Conservation (phyloP, 495 filamentous ascomycete species). For the Xylaria venustula region DNA sequence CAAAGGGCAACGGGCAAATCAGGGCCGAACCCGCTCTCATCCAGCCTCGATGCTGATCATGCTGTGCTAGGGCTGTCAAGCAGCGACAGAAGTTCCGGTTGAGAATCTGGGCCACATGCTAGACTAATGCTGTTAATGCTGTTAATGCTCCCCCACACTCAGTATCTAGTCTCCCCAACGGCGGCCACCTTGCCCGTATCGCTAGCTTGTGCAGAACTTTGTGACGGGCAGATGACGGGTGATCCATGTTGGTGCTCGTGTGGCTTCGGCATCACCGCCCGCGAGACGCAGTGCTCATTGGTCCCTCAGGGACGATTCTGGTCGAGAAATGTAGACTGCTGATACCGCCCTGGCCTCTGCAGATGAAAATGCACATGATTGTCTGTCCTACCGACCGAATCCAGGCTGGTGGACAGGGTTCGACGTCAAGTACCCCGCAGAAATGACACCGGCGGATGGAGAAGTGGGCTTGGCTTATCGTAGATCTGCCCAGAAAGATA, state of each 20-base stretch:
- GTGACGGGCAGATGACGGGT: conserved; percentile 3
- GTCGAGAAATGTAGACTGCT: background rate
- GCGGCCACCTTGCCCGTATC: no score
- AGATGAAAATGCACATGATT: background rate
- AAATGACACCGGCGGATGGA: conserved; percentile 7
- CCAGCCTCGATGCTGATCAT: conserved; percentile 1
- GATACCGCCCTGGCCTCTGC: background rate
- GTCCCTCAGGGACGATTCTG: background rate
- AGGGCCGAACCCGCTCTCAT: background rate
- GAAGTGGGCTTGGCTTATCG: conserved; percentile 3
- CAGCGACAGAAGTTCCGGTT: no score
- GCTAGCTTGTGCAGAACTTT: background rate
- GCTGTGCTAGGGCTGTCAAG: background rate
- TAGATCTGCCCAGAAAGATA: background rate
- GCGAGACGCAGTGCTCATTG: background rate
- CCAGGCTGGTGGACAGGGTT: background rate
- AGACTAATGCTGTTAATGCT: no score
- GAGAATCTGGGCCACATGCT: no score
- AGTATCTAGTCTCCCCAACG: no score
- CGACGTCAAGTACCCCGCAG: conserved; percentile 17
- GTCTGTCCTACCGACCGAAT: conserved; percentile 13
- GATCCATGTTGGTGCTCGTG: background rate
- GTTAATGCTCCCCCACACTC: no score
- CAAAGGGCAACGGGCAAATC: background rate
- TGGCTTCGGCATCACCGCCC: background rate